Percentiles rank a stretch among this genome's conserved stretches.
These are phyloP conservation scores for Tuber indicum DNA, from an alignment of 495 filamentous ascomycete species.

Conservation along the genomic window DNA sequence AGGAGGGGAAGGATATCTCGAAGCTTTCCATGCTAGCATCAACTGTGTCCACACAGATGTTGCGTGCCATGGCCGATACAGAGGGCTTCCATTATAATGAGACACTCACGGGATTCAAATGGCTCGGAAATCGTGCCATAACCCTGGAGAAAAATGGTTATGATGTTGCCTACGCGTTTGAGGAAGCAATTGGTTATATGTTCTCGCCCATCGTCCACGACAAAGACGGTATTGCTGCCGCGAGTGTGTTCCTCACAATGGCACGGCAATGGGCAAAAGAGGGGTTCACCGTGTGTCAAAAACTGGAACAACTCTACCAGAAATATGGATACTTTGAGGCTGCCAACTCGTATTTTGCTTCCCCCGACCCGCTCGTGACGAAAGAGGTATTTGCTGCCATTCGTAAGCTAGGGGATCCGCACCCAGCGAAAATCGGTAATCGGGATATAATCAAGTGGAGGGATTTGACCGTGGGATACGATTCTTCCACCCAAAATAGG, in stretches of 20 bases:
- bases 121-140: conserved; percentile 49
- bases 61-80: conserved; percentile 53
- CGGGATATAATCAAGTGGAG: conserved; percentile 58
- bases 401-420: conserved; percentile 43
- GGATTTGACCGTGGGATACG: conserved; percentile 61
- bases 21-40: conserved; percentile 54
- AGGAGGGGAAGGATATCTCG: conserved; percentile 26
- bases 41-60: conserved; percentile 62
- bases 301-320: conserved; percentile 57
- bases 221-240: conserved; percentile 65
- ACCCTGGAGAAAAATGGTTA: conserved; percentile 42
- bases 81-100: conserved; percentile 57
- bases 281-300: conserved; percentile 54
- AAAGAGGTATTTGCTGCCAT: conserved; percentile 53
- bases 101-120: conserved; percentile 71
- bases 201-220: conserved; percentile 59
- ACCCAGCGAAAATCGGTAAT: conserved; percentile 47
- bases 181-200: conserved; percentile 74
- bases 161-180: conserved; percentile 57
- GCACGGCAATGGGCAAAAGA: conserved; percentile 50
- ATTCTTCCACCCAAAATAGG: conserved; percentile 52
- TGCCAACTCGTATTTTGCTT: conserved; percentile 62
- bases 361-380: conserved; percentile 52
- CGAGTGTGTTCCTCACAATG: conserved; percentile 58
- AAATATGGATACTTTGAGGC: conserved; percentile 61